Base-by-base conservation (phyloP, 352 stramenopile species). In the Phytophthora hybrid region DNA sequence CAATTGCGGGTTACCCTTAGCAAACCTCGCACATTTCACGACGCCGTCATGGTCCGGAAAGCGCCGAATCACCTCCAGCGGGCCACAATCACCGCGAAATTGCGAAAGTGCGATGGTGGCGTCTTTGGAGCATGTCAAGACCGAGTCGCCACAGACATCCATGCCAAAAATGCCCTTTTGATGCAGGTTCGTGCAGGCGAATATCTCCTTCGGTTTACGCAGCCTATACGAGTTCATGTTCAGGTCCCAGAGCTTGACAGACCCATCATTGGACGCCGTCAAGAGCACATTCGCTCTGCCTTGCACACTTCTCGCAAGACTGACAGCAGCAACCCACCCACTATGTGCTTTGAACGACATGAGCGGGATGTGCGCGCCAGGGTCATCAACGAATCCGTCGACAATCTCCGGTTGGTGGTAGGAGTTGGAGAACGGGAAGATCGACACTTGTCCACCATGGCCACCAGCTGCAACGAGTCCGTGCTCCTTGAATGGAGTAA, bases 71-170 rank as follows among this genome's bases (percentile, higher is more conserved):
- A 77, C 41, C 18, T 68, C 23, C 11, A 83, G 41, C 8, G n/a
- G n/a, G 21, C 47, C 53, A 10, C 54, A 67, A 18, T 67, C 57
- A 5, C 73, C 66, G 9, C 65, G 59, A 47, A 90, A 77, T 11
- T 52, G 39, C 1, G 83, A 82, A 8, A 90, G 44, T 1, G 57
- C 73, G 44, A 91, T 71, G 1, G 77, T 78, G 6, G 66, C 62
- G 53, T 91, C 83, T 66, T 91, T 91, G 10, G 81, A 89, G 65
- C 83, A 87, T 8, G 83, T 87, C 10, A 85, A 56, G 4, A 88
- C 63, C 13, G 59, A 51, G 47, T 88, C 68, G 1, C 37, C 61
- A 8, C 49, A 63, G 3, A 85, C 58, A 37, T 88, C 83, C 71
- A 91, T 78, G 3, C 75, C 74, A 21, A 89, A 89, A 26, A 91